Evolutionary conservation across 495 filamentous ascomycete genomes (phyloP).

Genomic region (Aspergillus egyptiacus): DNA sequence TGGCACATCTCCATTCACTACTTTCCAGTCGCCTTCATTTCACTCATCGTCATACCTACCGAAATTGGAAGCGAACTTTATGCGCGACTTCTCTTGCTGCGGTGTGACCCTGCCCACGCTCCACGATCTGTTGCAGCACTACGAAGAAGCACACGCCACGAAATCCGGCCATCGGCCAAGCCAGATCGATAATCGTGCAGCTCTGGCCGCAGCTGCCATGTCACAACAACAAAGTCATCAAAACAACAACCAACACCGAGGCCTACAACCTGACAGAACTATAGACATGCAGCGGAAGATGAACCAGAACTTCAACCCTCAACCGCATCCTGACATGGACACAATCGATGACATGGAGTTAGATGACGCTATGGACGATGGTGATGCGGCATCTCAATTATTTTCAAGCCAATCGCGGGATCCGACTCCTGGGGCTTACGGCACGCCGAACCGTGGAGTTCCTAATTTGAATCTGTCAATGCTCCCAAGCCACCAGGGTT

Average conservation of each 20-base stretch:
- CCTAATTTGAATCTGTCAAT: constrained; percentile 71
- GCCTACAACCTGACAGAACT: constrained; percentile 37
- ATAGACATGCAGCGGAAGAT: constrained; percentile 41
- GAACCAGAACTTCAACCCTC: constrained; percentile 36
- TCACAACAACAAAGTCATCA: constrained; percentile 53
- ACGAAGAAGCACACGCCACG: constrained; percentile 85
- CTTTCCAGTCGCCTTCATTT: constrained; percentile 85
- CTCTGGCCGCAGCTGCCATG: constrained; percentile 49
- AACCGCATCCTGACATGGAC: constrained; percentile 64
- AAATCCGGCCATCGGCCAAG: constrained; percentile 53
- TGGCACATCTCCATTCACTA: constrained; percentile 81
- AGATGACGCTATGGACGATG: constrained; percentile 70
- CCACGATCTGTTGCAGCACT: constrained; percentile 93
- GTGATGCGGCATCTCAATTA: constrained; percentile 58
- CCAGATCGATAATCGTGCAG: constrained; percentile 51
- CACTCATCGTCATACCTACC: constrained; percentile 97
- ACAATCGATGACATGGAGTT: constrained; percentile 94
- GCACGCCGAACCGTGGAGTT: constrained; percentile 60
- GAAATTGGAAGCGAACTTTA: constrained; percentile 94
- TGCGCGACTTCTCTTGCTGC: constrained; percentile 94
- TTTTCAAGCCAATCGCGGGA: constrained; percentile 51
- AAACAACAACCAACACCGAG: constrained; percentile 38
- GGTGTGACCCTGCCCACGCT: constrained; percentile 78
- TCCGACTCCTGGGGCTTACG: constrained; percentile 55
- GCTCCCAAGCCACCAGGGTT: constrained; percentile 65